Evolutionary conservation across 768 basidiomycete genomes (phyloP), one percentile per base, ranked within the genome.

Genomic region (Crassisporium funariophilum): DNA sequence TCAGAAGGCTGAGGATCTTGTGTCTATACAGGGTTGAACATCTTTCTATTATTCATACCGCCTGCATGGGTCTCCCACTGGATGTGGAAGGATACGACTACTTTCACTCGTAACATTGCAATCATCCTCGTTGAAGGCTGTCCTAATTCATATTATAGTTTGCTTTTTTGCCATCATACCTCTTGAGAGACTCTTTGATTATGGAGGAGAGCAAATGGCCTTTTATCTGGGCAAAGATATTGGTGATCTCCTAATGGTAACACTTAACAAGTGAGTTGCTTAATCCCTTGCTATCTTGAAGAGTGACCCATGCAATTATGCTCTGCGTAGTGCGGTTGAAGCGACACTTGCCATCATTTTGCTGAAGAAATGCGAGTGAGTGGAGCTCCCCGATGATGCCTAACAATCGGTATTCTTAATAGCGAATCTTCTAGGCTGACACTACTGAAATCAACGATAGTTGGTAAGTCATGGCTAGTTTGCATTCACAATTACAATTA

Each of bases 261-360:
- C 84, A 0, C 60, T 86, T 31, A 83, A 83, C 65, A 88, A 88
- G 84, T 84, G 41, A 35, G 75, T 57, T 22, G 25, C 20, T 20
- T 33, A 35, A 27, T 35, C 35, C 12, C n/a, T 24, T 22, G 10
- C 7, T 10, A 44, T 34, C 34, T 31, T 57, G 23, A 49, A 19
- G 5, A 38, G 10, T 22, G 35, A 47, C 9, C 20, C 22, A 19
- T 1, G 23, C 40, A 11, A 20, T 37, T 15, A 19, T 13, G 19
- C 3, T 46, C n/a, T 31, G n/a, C n/a, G 7, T 31, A 88, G 85
- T 58, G 69, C 79, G 6, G 84, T 90, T 1, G 88, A 90, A 65
- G 86, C 79, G 0, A 83, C 84, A 0, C 67, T 90, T 4, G 84
- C 84, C 0, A 82, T 88, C 41, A 77, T 88, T 45, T 69, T 89